Evolutionary conservation across 805 yeast genomes (phyloP).

Genomic region (Ogataea glucozyma): DNA sequence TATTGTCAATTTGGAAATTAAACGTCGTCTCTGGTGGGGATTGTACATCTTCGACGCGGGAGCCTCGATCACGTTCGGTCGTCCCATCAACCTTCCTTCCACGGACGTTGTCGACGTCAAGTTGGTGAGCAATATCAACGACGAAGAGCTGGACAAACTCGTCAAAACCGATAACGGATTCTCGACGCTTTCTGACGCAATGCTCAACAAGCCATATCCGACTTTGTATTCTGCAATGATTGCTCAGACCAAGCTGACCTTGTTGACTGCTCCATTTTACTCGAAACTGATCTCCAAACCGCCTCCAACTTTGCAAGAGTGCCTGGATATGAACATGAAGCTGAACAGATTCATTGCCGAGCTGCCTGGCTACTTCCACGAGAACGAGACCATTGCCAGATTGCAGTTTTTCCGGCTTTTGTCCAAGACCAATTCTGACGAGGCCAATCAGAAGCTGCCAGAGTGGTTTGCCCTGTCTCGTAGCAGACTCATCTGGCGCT

Average conservation of each 20-base stretch:
- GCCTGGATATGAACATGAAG: constrained; percentile 46
- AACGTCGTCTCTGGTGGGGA: constrained; percentile 71
- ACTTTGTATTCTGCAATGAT: constrained; percentile 61
- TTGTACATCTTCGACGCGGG: constrained; percentile 63
- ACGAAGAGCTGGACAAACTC: constrained; percentile 37
- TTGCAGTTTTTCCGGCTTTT: constrained; percentile 26
- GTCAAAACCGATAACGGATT: constrained; percentile 25
- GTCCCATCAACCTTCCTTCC: constrained; percentile 58
- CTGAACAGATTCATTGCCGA: constrained; percentile 42
- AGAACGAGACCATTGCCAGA: constrained; percentile 37
- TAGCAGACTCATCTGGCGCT: constrained; percentile 58
- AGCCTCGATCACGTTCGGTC: constrained; percentile 62
- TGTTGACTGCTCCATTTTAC: constrained; percentile 49
- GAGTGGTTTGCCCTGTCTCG: constrained; percentile 58
- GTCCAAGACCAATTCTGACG: constrained; percentile 24
- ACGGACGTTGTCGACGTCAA: constrained; percentile 48
- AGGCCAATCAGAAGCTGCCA: constrained; percentile 32
- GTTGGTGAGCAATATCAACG: constrained; percentile 52
- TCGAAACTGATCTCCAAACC: constrained; percentile 48
- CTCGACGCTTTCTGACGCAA: constrained; percentile 16
- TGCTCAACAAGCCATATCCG: constrained; percentile 41
- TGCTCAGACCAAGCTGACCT: constrained; percentile 52
- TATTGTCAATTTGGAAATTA: constrained; percentile 50
- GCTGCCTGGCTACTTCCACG: constrained; percentile 51
- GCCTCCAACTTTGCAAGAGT: constrained; percentile 49